Evolutionary conservation across 2,329 filamentous ascomycete species (phyloP), one percentile per base, ranked within the genome.

Genomic region (Epichloe gansuensis): DNA sequence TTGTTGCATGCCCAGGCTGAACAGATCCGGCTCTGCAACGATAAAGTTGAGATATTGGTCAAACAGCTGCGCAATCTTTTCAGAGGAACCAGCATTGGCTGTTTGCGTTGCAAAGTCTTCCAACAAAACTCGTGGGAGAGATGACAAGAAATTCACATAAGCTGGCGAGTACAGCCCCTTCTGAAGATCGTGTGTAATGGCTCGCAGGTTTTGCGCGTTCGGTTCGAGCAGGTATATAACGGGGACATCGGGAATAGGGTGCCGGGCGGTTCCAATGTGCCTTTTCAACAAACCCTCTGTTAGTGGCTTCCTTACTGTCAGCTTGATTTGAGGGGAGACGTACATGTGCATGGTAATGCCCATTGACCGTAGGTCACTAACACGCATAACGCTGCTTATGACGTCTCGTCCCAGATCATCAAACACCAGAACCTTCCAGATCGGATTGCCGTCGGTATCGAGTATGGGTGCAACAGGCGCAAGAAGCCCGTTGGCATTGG

Each of bases 21-120:
- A 98, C 4, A 98, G 75, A 66, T 97, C 91, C 5, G 91, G 91
- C 67, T 98, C 93, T 37, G 88, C 88, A 43, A 97, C 91, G 57
- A 97, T 87, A 63, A 97, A 98, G 69, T 98, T 97, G 51, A 98
- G 76, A 64, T 97, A 97, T 66, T 98, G 93, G 66, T 98, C 93
- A 62, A 85, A 98, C 6, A 98, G 81, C 63, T 96, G 91, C 2
- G 91, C 84, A 57, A 98, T 91, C 62, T 87, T 83, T 60, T 97
- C 91, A 5, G 91, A 83, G 0, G 90, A 95, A 28, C 85, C 88
- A 12, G 89, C 83, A 34, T 86, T 74, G 5, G 89, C 91, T 11
- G 91, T 94, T 65, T 95, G 84, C 15, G 87, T 78, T 4, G 91
- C 93, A 66, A 98, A 97, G 56, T 97, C 91, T 73, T 98, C 93